phyloP scores from a whole-genome alignment of 305 asterid species.

The Rubia tinctorum region DNA sequence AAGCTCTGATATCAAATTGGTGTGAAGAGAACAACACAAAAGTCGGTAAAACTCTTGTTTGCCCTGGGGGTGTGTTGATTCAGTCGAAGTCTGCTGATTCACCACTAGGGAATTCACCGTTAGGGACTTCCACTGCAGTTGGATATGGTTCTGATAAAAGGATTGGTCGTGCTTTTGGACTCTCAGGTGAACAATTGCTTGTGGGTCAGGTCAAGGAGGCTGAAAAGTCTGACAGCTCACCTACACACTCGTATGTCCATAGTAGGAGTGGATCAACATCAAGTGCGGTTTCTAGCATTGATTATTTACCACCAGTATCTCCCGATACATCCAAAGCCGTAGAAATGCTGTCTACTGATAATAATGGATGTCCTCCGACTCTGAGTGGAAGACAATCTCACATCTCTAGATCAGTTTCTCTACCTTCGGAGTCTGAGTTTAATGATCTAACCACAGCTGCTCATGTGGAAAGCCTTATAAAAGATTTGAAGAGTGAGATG shows the following conservation, averaged over 20 bases:
- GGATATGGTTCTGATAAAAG: slow-evolving; percentile 30
- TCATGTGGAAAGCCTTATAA: slow-evolving; percentile 60
- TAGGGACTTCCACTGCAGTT: slow-evolving; percentile 32
- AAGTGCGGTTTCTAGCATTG: slow-evolving; percentile 83
- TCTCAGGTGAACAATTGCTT: slow-evolving; percentile 31
- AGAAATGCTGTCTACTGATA: slow-evolving; percentile 32
- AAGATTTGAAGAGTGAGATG: slow-evolving; percentile 46
- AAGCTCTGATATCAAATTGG: slow-evolving; percentile 75
- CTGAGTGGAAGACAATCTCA: slow-evolving; percentile 35
- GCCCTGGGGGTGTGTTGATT: slow-evolving; percentile 19
- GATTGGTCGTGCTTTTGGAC: slow-evolving; percentile 19
- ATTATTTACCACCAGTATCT: slow-evolving; percentile 45
- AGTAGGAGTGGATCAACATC: slow-evolving; percentile 89
- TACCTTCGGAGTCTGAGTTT: slow-evolving; percentile 40
- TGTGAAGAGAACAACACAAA: slow-evolving; percentile 54
- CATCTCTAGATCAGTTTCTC: slow-evolving; percentile 47
- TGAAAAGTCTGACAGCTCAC: slow-evolving; percentile 46
- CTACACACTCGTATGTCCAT: slow-evolving; percentile 69
- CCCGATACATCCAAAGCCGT: slow-evolving; percentile 45
- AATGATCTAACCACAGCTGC: slow-evolving; percentile 53
- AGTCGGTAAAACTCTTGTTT: slow-evolving; percentile 26
- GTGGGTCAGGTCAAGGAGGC: slow-evolving; percentile 30
- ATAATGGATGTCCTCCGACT: slow-evolving; percentile 32
- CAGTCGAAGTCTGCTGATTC: slow-evolving; percentile 23
- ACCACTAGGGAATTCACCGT: slow-evolving; percentile 30